Conservation (phyloP, 2,329 filamentous ascomycete species). For the Coleophoma crateriformis region DNA sequence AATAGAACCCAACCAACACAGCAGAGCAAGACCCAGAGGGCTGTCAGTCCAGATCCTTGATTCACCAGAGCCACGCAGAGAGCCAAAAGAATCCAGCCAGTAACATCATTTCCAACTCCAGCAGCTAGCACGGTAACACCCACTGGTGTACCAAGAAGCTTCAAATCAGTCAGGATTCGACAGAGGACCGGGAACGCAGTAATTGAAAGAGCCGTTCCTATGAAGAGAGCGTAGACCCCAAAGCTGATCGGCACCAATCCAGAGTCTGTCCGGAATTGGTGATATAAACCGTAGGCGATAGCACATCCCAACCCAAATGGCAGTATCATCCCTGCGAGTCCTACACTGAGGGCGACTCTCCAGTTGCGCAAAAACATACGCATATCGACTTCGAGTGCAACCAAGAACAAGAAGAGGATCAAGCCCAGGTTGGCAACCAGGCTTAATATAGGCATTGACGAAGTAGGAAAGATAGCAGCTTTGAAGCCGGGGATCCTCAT, state of each 20-base stretch:
- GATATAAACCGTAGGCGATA: constrained; percentile 75
- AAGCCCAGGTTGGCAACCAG: constrained; percentile 80
- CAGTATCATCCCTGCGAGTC: constrained; percentile 71
- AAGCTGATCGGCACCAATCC: constrained; percentile 53
- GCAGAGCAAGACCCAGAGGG: constrained; percentile 77
- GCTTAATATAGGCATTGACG: constrained; percentile 68
- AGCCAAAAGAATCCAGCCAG: constrained; percentile 86
- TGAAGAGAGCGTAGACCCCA: constrained; percentile 67
- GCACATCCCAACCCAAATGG: constrained; percentile 79
- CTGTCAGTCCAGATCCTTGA: constrained; percentile 73
- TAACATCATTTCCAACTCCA: constrained; percentile 88
- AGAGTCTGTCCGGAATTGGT: constrained; percentile 52
- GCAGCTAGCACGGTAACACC: constrained; percentile 86
- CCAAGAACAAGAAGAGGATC: constrained; percentile 80
- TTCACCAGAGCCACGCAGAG: constrained; percentile 93
- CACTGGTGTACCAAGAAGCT: constrained; percentile 75
- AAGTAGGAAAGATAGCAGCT: constrained; percentile 67
- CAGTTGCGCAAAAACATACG: constrained; percentile 74
- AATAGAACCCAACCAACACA: constrained; percentile 72
- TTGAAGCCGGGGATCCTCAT: constrained; percentile 78
- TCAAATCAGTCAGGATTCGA: constrained; percentile 86
- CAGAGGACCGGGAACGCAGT: constrained; percentile 90
- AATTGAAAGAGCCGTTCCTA: constrained; percentile 90
- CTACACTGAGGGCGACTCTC: constrained; percentile 72
- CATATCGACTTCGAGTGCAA: constrained; percentile 82